Percentiles rank a stretch among this genome's conserved stretches.
Conservation (phyloP, 2,329 filamentous ascomycete species). For the Epicoccum nigrum region DNA sequence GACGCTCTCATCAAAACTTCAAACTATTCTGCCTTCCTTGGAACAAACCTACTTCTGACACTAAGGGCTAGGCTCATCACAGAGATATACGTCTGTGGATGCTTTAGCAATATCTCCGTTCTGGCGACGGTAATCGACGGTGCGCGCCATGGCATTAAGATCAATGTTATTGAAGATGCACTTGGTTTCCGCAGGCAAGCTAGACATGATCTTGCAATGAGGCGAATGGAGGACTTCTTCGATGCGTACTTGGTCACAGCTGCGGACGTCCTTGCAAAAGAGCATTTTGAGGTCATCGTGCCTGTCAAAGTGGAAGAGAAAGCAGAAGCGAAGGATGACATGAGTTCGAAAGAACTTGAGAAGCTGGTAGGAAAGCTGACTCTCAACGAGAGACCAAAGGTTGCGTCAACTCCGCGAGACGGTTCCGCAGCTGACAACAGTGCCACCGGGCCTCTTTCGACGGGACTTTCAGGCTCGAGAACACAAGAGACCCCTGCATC, state of each 20-base stretch:
- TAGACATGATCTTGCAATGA: constrained; percentile 73
- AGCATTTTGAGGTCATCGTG: constrained; percentile 15
- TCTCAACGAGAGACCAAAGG: constrained; percentile 9
- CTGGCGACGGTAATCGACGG: constrained; percentile 92
- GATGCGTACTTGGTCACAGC: constrained; percentile 71
- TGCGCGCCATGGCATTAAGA: constrained; percentile 82
- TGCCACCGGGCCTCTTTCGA: not conserved
- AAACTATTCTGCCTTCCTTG: constrained; percentile 86
- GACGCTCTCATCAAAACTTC: constrained; percentile 70
- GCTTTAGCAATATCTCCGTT: constrained; percentile 84
- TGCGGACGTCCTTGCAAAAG: constrained; percentile 61
- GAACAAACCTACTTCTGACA: constrained; percentile 73
- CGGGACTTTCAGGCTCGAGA: constrained; percentile 9
- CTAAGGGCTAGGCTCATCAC: constrained; percentile 87
- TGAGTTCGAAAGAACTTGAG: constrained; percentile 25
- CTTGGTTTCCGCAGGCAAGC: constrained; percentile 76
- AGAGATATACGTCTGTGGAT: constrained; percentile 86
- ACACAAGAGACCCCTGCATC: not conserved
- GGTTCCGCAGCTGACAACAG: not conserved
- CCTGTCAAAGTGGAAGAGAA: constrained; percentile 16
- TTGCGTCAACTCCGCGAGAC: not conserved
- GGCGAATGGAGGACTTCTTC: constrained; percentile 73
- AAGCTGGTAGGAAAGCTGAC: constrained; percentile 32
- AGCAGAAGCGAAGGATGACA: not conserved
- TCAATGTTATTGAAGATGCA: constrained; percentile 87